Evolutionary conservation across 169 alveolate species (phyloP).

Genomic region (Theileria annulata): DNA sequence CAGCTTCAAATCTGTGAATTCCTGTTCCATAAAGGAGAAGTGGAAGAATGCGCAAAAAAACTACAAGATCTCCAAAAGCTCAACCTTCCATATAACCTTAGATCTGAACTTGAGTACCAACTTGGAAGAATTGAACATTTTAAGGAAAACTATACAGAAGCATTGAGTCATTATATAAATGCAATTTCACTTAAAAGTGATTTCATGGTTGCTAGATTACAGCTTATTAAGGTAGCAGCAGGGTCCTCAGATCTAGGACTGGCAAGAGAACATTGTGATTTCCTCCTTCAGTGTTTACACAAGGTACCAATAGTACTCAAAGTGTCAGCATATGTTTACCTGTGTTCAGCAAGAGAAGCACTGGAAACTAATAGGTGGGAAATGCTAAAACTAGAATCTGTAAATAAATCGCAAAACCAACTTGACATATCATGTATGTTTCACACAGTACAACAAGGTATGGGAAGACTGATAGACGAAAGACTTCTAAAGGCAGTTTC

Average conservation of each 20-base stretch:
- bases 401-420: conserved; percentile 19
- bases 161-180: conserved; percentile 25
- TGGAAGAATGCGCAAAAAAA: conserved; percentile 39
- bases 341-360: conserved; percentile 54
- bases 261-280: conserved; percentile 63
- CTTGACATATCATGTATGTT: conserved; percentile 38
- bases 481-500: conserved; percentile 50
- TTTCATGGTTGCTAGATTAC: conserved; percentile 45
- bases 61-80: conserved; percentile 20
- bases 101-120: conserved; percentile 47
- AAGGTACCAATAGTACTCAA: conserved; percentile 31
- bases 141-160: conserved; percentile 21
- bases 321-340: conserved; percentile 36
- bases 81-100: conserved; percentile 9
- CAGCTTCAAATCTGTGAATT: conserved; percentile 50
- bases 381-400: conserved; percentile 33
- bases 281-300: conserved; percentile 23
- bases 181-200: conserved; percentile 31
- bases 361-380: conserved; percentile 39
- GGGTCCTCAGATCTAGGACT: conserved; percentile 32
- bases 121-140: conserved; percentile 49
- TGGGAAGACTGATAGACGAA: conserved; percentile 53
- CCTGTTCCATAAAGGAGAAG: conserved; percentile 38
- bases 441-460: conserved; percentile 44
- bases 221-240: conserved; percentile 48